Percentiles rank a stretch among this genome's conserved stretches.
phyloP scores from a whole-genome alignment of 108 stramenopile species.

The Conticribra weissflogii region DNA sequence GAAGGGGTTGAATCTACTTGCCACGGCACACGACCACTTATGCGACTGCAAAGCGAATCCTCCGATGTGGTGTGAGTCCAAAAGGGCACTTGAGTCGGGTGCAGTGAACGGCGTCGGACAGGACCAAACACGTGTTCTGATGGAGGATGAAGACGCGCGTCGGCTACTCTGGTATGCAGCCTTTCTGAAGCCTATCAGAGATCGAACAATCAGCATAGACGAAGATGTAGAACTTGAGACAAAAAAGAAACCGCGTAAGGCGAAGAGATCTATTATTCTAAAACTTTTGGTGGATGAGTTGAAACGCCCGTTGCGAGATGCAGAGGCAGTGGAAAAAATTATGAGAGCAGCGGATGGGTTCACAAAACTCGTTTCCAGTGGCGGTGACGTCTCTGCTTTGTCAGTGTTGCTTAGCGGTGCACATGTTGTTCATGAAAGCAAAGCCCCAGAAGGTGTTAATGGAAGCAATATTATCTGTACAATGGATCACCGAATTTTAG shows the following conservation, averaged over 20 bases:
- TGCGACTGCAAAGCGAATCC: constrained; percentile 66
- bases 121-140: constrained; percentile 49
- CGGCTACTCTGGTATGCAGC: constrained; percentile 85
- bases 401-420: constrained; percentile 76
- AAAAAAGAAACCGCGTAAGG: constrained; percentile 50
- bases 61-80: constrained; percentile 72
- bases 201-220: constrained; percentile 35
- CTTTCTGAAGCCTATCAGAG: constrained; percentile 74
- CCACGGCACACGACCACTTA: constrained; percentile 69
- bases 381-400: constrained; percentile 69
- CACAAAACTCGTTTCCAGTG: constrained; percentile 60
- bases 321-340: constrained; percentile 76
- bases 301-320: constrained; percentile 78
- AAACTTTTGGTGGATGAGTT: constrained; percentile 75
- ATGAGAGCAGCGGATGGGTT: constrained; percentile 78
- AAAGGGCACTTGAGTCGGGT: constrained; percentile 32
- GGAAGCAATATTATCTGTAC: constrained; percentile 40
- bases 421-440: constrained; percentile 41
- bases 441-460: constrained; percentile 6
- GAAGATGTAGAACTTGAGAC: constrained; percentile 18
- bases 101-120: constrained; percentile 51
- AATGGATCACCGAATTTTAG: constrained; percentile 59
- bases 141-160: constrained; percentile 77
- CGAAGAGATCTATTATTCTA: constrained; percentile 54
- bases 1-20: constrained; percentile 59